Evolutionary conservation across 148 eudicot species (phyloP).

Genomic region (Camellia lanceoleosa): DNA sequence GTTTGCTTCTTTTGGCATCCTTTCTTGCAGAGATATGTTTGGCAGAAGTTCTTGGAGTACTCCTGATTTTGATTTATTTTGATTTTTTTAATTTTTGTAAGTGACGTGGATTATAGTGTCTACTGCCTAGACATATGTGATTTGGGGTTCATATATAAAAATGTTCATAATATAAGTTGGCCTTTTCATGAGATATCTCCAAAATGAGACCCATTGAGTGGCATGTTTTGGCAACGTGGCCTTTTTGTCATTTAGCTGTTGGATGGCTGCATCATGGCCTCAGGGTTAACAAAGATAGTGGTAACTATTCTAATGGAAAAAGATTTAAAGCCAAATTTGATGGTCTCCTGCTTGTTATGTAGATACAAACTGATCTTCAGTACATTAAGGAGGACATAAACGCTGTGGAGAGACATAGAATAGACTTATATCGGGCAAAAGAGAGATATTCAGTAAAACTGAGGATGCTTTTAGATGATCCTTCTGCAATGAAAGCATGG

Average conservation of each 20-base stretch:
- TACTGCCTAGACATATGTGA: not conserved
- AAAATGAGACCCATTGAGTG: not conserved
- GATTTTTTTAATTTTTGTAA: not conserved
- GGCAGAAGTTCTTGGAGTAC: not conserved
- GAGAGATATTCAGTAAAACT: constrained; percentile 45
- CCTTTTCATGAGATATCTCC: not conserved
- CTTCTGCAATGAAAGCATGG: constrained; percentile 32
- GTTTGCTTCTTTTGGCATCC: not conserved
- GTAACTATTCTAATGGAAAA: not conserved
- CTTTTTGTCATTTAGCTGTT: not conserved
- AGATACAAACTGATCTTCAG: constrained; percentile 78
- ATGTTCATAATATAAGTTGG: not conserved
- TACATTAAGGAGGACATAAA: constrained; percentile 77
- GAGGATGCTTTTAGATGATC: constrained; percentile 45
- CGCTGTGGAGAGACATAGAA: constrained; percentile 54
- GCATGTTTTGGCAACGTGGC: not conserved
- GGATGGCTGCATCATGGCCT: not conserved
- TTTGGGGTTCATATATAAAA: not conserved
- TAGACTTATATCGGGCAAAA: constrained; percentile 40
- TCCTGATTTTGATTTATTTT: not conserved
- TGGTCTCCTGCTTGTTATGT: constrained; percentile 15
- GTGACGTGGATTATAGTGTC: not conserved
- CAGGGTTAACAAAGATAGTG: not conserved
- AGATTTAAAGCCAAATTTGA: not conserved
- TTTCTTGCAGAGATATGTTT: too few species aligned